Evolutionary conservation across 106 monocot genomes (phyloP).

Genomic region (Apostasia shenzhenica): DNA sequence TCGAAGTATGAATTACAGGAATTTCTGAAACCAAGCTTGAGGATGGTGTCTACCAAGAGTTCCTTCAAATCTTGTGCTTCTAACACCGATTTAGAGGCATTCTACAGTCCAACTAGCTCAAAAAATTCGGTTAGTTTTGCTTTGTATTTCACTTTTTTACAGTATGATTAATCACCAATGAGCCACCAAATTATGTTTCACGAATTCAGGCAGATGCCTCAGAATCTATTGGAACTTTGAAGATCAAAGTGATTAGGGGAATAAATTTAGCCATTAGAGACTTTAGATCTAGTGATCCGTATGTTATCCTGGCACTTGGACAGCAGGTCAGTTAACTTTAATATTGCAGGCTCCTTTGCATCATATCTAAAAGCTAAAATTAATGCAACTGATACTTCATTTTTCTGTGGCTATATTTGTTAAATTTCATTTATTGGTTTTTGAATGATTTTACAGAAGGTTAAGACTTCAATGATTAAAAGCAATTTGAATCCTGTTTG

Average conservation of each 20-base stretch:
- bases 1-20: constrained; percentile 88
- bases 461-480: constrained; percentile 47
- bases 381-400: too few relatives aligned
- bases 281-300: constrained; percentile 60
- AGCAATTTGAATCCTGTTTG: constrained; percentile 80
- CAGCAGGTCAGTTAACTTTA: constrained; percentile 36
- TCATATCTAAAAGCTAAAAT: too few relatives aligned
- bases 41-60: constrained; percentile 58
- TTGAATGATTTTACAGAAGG: constrained; percentile 30
- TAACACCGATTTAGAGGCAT: constrained; percentile 20
- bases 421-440: background rate
- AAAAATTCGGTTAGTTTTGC: constrained; percentile 30
- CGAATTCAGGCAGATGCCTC: constrained; percentile 22
- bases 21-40: constrained; percentile 83
- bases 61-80: constrained; percentile 43
- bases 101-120: constrained; percentile 24
- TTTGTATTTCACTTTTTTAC: background rate
- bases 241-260: constrained; percentile 55
- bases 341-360: too few relatives aligned
- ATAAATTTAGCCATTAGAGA: constrained; percentile 56
- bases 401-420: too few relatives aligned
- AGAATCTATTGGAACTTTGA: constrained; percentile 48
- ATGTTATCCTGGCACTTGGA: constrained; percentile 52
- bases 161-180: background rate
- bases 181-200: background rate